Base-by-base conservation (phyloP, 2,329 filamentous ascomycete species). In the Exophiala spinifera region DNA sequence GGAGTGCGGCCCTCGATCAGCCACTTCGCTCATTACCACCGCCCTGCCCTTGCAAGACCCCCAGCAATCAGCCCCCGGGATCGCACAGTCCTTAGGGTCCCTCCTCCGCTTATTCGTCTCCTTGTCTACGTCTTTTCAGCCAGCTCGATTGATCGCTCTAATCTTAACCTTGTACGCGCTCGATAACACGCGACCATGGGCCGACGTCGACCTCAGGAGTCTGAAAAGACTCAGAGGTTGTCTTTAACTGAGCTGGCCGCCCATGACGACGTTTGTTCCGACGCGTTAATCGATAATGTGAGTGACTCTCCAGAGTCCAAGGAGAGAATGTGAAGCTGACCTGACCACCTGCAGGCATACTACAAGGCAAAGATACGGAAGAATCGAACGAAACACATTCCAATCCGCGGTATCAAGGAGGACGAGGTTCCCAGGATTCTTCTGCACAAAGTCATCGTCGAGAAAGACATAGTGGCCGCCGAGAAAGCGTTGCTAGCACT, bases 331-430 rank as follows among this genome's bases (percentile, higher is more conserved):
- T 23, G 45, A 20, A 42, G 25, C 55, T 23, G 13, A 31, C 28
- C 28, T 44, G 62, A 25, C 62, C 56, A 39, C 40, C 40, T 15
- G 47, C 62, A 96, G 92, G 87, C 90, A 8, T 96, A 89, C 72
- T 99, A 94, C 77, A 97, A 94, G 92, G 92, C 92, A 4, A 88
- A 83, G 3, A 96, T 96, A 55, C 91, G 92, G 61, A 99, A 99
- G 74, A 96, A 97, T 66, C 86, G 88, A 57, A 85, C 84, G 52
- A 89, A 89, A 51, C 97, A 95, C 71, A 88, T 89, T 65, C 81
- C 90, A 1, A 90, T 88, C 5, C 86, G 94, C 59, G 89, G 89
- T 37, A 78, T 97, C 47, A 83, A 82, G 50, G 81, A 85, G 60
- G 81, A 86, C 46, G 76, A 82, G 19, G 76, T 87, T 36, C 78